Evolutionary conservation across 2,329 filamentous ascomycete species (phyloP).

Genomic region (Colletotrichum phormii): DNA sequence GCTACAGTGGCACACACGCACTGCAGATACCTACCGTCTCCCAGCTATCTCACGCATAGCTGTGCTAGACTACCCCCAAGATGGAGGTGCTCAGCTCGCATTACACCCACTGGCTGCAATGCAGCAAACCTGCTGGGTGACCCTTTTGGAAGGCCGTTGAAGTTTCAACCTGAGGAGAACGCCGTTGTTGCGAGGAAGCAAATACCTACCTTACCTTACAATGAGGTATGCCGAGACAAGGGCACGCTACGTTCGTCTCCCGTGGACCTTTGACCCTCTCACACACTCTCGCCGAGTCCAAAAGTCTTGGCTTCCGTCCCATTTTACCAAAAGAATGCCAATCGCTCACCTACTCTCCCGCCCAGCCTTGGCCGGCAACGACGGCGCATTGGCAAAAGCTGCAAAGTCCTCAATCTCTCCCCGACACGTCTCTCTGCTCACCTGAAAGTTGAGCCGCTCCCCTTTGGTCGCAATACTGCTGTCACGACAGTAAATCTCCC

Average conservation of each 20-base stretch:
- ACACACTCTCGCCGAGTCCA: neutral
- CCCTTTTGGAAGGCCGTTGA: neutral
- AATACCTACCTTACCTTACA: neutral
- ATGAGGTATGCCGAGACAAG: neutral
- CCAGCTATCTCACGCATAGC: neutral
- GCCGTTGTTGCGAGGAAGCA: neutral
- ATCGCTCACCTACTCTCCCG: constrained; percentile 18
- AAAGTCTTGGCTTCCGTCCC: constrained; percentile 28
- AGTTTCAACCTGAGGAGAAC: neutral
- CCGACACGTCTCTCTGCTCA: constrained; percentile 1
- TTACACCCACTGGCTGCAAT: neutral
- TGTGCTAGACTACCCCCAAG: neutral
- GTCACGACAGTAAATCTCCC: neutral
- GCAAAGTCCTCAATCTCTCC: constrained; percentile 6
- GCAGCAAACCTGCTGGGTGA: neutral
- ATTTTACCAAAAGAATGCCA: constrained; percentile 31
- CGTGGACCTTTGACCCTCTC: neutral
- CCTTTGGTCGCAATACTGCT: constrained; percentile 1
- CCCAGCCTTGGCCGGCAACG: constrained; percentile 36
- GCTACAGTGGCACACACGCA: neutral
- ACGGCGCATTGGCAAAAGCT: constrained; percentile 30
- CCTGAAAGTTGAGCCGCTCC: neutral
- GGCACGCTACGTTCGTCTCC: neutral
- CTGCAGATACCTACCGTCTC: neutral
- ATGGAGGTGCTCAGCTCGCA: neutral